Base-by-base conservation (phyloP, 148 eudicot genomes). In the Rhododendron ovatum region DNA sequence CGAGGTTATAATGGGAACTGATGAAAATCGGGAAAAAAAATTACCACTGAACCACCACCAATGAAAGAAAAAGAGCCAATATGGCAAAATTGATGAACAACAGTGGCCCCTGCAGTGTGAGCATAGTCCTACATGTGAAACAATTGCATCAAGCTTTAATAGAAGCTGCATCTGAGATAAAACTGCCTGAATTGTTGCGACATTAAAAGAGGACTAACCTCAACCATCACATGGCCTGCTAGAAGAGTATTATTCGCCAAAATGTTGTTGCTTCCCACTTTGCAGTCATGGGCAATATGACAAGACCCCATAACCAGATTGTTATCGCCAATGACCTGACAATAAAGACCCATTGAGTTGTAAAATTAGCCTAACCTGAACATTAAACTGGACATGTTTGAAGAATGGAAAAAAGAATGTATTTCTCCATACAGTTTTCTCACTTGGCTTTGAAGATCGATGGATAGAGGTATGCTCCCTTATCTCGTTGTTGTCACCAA, bases 31-130 rank as follows among this genome's bases (percentile, higher is more conserved):
- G 79, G 30, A 18, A 80, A 55, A 82, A 74, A 83, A 39, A 84
- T 80, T 95, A 97, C 99, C 96, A 95, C 96, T 41, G 99, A 94
- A 80, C 98, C 99, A 83, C 99, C 99, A 88, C 98, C 99, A 85
- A 97, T 89, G 90, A 97, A 97, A 89, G 94, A 92, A 88, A 87
- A 93, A 14, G 99, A 94, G 83, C 98, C 98, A 86, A 97, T 90
- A 88, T 87, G 91, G 90, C 99, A 97, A 86, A 93, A 91, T 86
- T 97, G 99, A 91, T 97, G 99, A 76, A 97, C 89, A 87, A 92
- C 95, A 83, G 88, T 88, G 2, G 96, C 98, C 84, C 99, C 99
- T 18, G 96, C 98, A 47, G 99, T 94, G 89, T 93, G 98, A 86
- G 92, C 86, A 91, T 89, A 90, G 88, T 97, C 98, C 99, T 96